Evolutionary conservation across 1,139 yeast species (phyloP), one percentile per base, ranked within the genome.

Genomic region (Geotrichum bryndzae): DNA sequence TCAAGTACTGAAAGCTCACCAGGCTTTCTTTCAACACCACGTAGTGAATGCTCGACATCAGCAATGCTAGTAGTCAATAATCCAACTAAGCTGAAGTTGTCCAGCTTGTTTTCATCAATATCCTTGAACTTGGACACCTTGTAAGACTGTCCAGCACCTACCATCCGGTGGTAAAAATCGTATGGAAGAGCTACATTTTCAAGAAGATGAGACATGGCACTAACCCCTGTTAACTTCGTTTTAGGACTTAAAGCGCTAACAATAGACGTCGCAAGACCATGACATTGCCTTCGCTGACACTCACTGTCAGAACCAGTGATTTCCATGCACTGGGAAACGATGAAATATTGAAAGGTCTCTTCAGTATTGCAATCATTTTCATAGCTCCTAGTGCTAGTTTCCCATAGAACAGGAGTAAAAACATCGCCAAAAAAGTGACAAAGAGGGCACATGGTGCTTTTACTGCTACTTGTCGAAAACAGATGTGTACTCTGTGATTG

Each of bases 341-440:
- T n/a, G 51, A 58, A 61, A 13, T 52, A 54, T 3, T 35, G 45
- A 61, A 61, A 60, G 33, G 27, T 25, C 41, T 27, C 23, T 60
- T 48, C 27, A n/a, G 51, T 11, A 10, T 54, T 33, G 46, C 68
- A 53, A n/a, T 64, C 63, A 1, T 53, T 55, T 4, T 53, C 56
- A 8, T 68, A 63, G 15, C 64, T 65, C 7, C 67, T 65, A 27
- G 56, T 58, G 58, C 73, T 74, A n/a, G 62, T 57, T 41, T 68
- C 69, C 77, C 78, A 85, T 58, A 86, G 72, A 1, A 87, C 78
- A 1, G 99, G 99, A 56, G 92, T 75, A 71, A 94, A 90, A 65
- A 87, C 80, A 70, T 92, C 92, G 70, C 88, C 88, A 60, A 92
- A 77, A 0, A 96, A 87, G 65, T 90, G 90, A 77, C 99, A 94